Evolutionary conservation across 495 filamentous ascomycete genomes (phyloP), one percentile per base, ranked within the genome.

Genomic region (Glarea lozoyensis): DNA sequence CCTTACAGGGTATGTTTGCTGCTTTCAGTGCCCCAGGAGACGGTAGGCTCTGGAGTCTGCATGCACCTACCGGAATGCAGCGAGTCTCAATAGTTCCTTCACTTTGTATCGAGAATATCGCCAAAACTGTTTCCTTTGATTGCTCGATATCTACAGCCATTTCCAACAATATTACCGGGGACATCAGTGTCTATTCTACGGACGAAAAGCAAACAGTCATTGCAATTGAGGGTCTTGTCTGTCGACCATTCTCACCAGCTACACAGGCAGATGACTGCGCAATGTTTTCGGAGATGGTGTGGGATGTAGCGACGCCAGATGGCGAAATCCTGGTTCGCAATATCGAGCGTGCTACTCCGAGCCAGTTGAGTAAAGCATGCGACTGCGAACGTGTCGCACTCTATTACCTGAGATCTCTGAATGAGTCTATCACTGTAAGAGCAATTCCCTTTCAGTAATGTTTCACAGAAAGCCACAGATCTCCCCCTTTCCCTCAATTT

Each of bases 1-100:
- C 61, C 1, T 53, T 73, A 12, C 68, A 71, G 31, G 54, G 63
- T 1, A 53, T 64, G n/a, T 56, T 70, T 42, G 37, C 63, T 0
- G 66, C 68, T 0, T 65, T 59, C 43, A 59, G 49, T 17, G 62
- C 48, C 37, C 61, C 61, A 23, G 45, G 49, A 13, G 65, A 69
- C 42, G 56, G 48, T 5, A 16, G 41, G 3, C 49, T 67, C 2
- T 50, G 53, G 37, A 36, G 46, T 4, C 18, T 61, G 4, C 53
- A 56, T 42, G 30, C 63, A 0, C 64, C 66, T 10, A 60, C 55
- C 1, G 20, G 25, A 12, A 61, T 69, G 21, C 30, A 35, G 9
- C 41, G 35, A 10, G 46, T 58, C 13, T 48, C 38, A 3, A 42
- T 60, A 23, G 57, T 60, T 21, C 45, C 47, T 17, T 12, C 22